Evolutionary conservation across 2,329 filamentous ascomycete genomes (phyloP), one percentile per base, ranked within the genome.

Genomic region (Sodiomyces alkalinus): DNA sequence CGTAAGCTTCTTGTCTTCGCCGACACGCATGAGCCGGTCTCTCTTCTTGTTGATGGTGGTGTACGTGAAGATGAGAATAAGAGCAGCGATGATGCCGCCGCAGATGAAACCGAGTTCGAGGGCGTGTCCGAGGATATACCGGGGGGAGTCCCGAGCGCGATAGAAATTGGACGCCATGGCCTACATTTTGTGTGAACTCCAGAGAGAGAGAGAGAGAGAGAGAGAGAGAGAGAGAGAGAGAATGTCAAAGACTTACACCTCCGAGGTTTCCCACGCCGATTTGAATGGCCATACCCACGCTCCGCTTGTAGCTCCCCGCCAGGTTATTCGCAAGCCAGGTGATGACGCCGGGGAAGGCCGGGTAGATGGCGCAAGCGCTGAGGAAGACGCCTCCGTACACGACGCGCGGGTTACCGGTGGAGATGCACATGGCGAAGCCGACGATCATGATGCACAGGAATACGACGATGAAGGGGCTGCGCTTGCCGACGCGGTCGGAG

Each of bases 301-400:
- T 64, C 5, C 73, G 59, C 49, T 92, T 92, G 48, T 62, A 63
- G 25, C 54, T 59, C 0, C 62, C 61, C 31, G 86, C 73, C 8
- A 80, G 62, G 34, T 92, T 92, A 47, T 90, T 92, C 19, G 69
- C 68, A 1, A 74, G 56, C 83, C 83, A 92, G 0, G 76, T 64
- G 28, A 92, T 78, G 1, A 78, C 77, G 29, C 86, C 86, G 0
- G 80, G 60, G 32, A 90, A 79, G 17, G 70, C 74, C 0, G 83
- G 80, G 39, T 87, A 90, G 31, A 90, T 85, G 3, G 79, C 78
- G 32, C 81, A 65, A 0, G 81, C 77, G 0, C 71, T 77, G 1
- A 92, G 56, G 49, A 86, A 92, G 0, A 76, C 75, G 0, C 78
- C 82, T 0, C 68, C 78, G 39, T 92, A 92, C 8, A 71, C 60